A percentile compares a stretch with the other conserved stretches of the same genome.
Evolutionary conservation across 164 flowering plant species (phyloP).

Genomic region (Annona cherimola): DNA sequence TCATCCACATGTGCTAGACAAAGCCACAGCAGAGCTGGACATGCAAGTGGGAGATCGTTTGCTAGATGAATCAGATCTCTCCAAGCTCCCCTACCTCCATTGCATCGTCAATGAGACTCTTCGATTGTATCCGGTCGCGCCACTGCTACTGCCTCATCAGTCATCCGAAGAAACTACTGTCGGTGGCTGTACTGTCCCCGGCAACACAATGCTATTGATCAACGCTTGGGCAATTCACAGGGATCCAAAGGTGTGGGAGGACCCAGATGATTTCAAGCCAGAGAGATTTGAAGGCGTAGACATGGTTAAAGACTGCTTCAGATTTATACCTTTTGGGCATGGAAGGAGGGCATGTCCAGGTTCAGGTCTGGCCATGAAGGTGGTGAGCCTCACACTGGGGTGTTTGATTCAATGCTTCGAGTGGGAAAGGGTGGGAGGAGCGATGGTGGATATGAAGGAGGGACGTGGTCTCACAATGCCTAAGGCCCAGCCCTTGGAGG

Average conservation of each 20-base stretch:
- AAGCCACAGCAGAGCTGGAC: slow-evolving; percentile 20
- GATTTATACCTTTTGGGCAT: slow-evolving; percentile 23
- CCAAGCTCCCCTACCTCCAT: slow-evolving; percentile 9
- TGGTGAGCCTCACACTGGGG: slow-evolving; percentile 18
- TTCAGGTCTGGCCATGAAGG: slow-evolving; percentile 8
- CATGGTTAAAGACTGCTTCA: slow-evolving; percentile 8
- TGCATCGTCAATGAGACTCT: slow-evolving; percentile 14
- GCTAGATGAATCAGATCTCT: slow-evolving; percentile 12
- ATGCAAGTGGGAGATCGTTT: background rate
- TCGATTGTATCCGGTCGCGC: slow-evolving; percentile 3
- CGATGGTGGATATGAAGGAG: slow-evolving; percentile 20
- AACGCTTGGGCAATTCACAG: slow-evolving; percentile 25
- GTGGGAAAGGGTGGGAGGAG: slow-evolving; percentile 24
- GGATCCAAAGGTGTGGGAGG: slow-evolving; percentile 25
- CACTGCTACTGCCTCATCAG: slow-evolving; percentile 11
- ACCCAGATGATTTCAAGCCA: slow-evolving; percentile 11
- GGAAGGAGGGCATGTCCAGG: slow-evolving; percentile 38
- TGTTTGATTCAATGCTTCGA: slow-evolving; percentile 28
- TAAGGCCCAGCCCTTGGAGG: slow-evolving; percentile 18
- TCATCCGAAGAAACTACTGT: slow-evolving; percentile 16
- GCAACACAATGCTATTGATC: slow-evolving; percentile 11
- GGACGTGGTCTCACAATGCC: slow-evolving; percentile 15
- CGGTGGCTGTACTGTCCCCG: slow-evolving; percentile 8
- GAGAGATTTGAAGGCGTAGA: slow-evolving; percentile 15
- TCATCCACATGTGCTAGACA: slow-evolving; percentile 27